phyloP scores from a whole-genome alignment of 1,284 basidiomycete species.

The Rhodotorula sp. region DNA sequence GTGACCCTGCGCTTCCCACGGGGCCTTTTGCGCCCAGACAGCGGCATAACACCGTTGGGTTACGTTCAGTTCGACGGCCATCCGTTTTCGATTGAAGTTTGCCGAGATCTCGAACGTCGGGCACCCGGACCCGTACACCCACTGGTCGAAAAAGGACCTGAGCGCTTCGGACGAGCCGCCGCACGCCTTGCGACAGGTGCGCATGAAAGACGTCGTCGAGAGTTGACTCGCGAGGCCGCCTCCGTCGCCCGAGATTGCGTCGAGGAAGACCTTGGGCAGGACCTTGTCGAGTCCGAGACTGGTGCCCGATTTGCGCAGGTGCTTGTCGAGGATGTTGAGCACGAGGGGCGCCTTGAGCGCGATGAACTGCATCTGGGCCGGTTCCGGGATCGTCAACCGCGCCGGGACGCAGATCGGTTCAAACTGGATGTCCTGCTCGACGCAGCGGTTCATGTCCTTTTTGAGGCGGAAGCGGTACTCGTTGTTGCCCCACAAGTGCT shows the following conservation, averaged over 20 bases:
- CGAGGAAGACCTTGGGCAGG: slow-evolving; percentile 90
- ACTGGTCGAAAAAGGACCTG: slow-evolving; percentile 88
- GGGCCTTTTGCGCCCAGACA: slow-evolving; percentile 60
- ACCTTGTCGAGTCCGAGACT: slow-evolving; percentile 91
- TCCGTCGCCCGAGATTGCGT: slow-evolving; percentile 88
- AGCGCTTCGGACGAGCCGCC: slow-evolving; percentile 59
- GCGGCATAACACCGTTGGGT: slow-evolving; percentile 79
- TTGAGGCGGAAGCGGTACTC: slow-evolving; percentile 94
- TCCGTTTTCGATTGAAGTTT: slow-evolving; percentile 94
- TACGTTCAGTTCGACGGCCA: slow-evolving; percentile 94
- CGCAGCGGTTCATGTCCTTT: slow-evolving; percentile 93
- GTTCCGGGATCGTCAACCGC: slow-evolving; percentile 73
- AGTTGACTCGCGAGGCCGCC: slow-evolving; percentile 56
- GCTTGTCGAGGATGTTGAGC: slow-evolving; percentile 89
- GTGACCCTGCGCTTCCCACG: slow-evolving; percentile 67
- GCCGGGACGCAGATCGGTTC: slow-evolving; percentile 92
- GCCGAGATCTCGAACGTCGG: slow-evolving; percentile 86
- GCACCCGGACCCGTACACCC: slow-evolving; percentile 97
- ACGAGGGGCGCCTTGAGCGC: slow-evolving; percentile 94
- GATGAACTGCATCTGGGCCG: slow-evolving; percentile 74
- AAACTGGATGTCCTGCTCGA: slow-evolving; percentile 81
- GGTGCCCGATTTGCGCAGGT: slow-evolving; percentile 90
- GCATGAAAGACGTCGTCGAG: slow-evolving; percentile 84
- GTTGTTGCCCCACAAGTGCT: slow-evolving; percentile 88
- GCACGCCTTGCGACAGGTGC: slow-evolving; percentile 90